Base-by-base conservation (phyloP, 345 rosid genomes). In the Lepidium aucheri region DNA sequence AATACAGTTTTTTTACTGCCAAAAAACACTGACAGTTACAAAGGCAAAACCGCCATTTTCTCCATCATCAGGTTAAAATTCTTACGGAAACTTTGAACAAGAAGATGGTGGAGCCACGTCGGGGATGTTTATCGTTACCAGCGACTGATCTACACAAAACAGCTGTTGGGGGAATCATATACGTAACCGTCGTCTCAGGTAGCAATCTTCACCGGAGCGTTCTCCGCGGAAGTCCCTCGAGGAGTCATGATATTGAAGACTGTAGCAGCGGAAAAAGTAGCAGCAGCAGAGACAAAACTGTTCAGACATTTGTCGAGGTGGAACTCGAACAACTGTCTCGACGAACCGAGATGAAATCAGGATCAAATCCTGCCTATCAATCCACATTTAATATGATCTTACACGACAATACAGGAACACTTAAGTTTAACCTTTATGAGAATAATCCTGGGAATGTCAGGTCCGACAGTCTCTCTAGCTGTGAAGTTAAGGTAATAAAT, bases 51-150 rank as follows among this genome's bases (percentile, higher is more conserved):
- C 38, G 12, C 46, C 10, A 61, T 28, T 18, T 5, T 33, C 9
- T 60, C 24, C 28, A 1, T 4, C 15, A 69, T 64, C 75, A 94
- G 99, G 93, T 83, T 26, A 94, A 86, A 64, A 64, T 94, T 63
- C 66, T 86, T 10, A 88, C 86, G 60, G 99, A 94, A 56, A 83
- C 96, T 54, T 74, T 90, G 74, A 88, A 69, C 63, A 94, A 84
- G 83, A 94, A 86, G 50, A 86, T 90, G 99, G 95, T 94, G 40
- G 99, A 94, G 66, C 99, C 99, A 60, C 85, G 82, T 9, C 86
- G 99, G 1, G 88, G 82, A 39, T 90, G 97, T 79, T 80, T 56
- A 67, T 81, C 90, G 22, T 75, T 94, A 75, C 91, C 99, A 0
- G 83, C 93, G 0, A 77, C 75, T 4, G 89, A 94, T 61, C 85